Percentiles rank a stretch among this genome's conserved stretches.
Evolutionary conservation across 179 eudicot genomes (phyloP).

Genomic region (Gypsophila paniculata): DNA sequence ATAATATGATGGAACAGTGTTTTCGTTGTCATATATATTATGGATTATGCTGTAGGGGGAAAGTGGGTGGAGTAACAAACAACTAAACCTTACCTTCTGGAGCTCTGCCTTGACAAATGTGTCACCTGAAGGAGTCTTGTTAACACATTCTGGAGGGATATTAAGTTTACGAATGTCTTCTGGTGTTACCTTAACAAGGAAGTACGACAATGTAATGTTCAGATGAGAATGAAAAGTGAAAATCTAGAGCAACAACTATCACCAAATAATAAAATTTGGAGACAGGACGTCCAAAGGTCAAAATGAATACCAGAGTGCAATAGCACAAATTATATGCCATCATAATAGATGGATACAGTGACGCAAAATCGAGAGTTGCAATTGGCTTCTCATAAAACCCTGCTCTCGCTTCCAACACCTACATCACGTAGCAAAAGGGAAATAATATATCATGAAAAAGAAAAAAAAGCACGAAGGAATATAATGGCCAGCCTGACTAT

Average conservation of each 20-base stretch:
- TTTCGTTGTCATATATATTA: constrained; percentile 4
- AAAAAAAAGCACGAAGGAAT: background rate
- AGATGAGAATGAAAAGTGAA: background rate
- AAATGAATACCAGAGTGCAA: constrained; percentile 71
- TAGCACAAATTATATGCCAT: constrained; percentile 99
- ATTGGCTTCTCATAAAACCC: constrained; percentile 98
- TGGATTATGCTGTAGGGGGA: background rate
- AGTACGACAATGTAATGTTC: background rate
- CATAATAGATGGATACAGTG: constrained; percentile 98
- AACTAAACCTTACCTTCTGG: constrained; percentile 58
- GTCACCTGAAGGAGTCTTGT: constrained; percentile 97
- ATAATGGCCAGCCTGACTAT: background rate
- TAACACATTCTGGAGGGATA: constrained; percentile 75
- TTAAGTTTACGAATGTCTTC: constrained; percentile 77
- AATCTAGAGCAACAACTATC: background rate
- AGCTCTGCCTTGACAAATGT: constrained; percentile 83
- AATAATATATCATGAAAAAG: background rate
- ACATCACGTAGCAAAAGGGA: constrained; percentile 22
- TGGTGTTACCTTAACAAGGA: constrained; percentile 63
- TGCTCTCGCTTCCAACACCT: constrained; percentile 95
- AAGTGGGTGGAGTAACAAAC: background rate
- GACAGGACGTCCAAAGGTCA: constrained; percentile 7
- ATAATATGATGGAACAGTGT: constrained; percentile 14
- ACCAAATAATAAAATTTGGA: constrained; percentile 1
- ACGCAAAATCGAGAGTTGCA: constrained; percentile 98